Evolutionary conservation across 345 rosid species (phyloP).

Genomic region (Hypericum androsaemum): DNA sequence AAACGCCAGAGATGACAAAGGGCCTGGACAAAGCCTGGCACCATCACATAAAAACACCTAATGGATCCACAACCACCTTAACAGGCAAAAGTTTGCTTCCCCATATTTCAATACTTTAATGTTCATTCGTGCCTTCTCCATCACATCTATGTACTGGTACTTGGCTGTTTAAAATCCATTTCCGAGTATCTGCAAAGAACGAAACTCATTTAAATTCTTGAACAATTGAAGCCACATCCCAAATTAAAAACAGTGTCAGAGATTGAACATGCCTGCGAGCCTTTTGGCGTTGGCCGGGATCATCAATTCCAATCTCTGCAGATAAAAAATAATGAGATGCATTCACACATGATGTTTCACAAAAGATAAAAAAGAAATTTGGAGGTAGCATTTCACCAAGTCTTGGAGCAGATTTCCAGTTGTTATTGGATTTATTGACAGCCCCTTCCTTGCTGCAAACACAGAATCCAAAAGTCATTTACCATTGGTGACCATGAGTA

Average conservation of each 20-base stretch:
- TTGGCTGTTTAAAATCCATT: slow-evolving; percentile 69
- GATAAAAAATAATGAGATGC: neutral
- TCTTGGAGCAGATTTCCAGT: slow-evolving; percentile 42
- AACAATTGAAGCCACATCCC: neutral
- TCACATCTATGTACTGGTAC: slow-evolving; percentile 23
- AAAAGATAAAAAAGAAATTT: slow-evolving; percentile 1
- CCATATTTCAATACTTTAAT: neutral
- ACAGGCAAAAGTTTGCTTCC: slow-evolving; percentile 13
- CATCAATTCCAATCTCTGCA: slow-evolving; percentile 47
- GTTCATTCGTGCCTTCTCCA: neutral
- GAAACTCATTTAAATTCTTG: slow-evolving; percentile 3
- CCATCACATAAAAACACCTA: slow-evolving; percentile 25
- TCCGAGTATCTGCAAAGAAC: slow-evolving; percentile 48
- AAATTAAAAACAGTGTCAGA: neutral
- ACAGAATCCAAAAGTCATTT: no score
- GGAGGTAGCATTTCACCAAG: slow-evolving; percentile 33
- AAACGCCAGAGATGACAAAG: slow-evolving; percentile 47
- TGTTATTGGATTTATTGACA: slow-evolving; percentile 32
- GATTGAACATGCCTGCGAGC: slow-evolving; percentile 45
- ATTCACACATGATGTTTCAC: neutral
- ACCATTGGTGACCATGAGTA: no score
- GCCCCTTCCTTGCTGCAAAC: slow-evolving; percentile 47
- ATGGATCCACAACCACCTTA: slow-evolving; percentile 18
- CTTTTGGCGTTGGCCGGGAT: slow-evolving; percentile 43
- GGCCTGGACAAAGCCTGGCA: slow-evolving; percentile 49